phyloP scores from a whole-genome alignment of 768 basidiomycete species.

The Termitomyces sp. region DNA sequence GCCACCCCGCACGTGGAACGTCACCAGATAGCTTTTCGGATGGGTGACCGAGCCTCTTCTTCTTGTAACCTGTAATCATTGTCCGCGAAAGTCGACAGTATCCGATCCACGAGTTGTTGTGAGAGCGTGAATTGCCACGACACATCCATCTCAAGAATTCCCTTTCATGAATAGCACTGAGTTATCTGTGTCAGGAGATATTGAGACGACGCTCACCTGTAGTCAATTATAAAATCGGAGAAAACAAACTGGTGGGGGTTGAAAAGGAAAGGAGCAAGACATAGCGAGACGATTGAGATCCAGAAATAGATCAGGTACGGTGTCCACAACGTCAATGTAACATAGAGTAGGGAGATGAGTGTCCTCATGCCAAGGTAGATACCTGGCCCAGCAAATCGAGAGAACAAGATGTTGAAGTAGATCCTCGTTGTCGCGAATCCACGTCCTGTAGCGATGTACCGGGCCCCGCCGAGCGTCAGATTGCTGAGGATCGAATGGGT shows the following conservation, averaged over 20 bases:
- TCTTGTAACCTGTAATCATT: constrained; percentile 99
- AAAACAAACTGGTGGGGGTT: constrained; percentile 99
- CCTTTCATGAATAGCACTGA: constrained; percentile 35
- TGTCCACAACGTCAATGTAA: constrained; percentile 89
- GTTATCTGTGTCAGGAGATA: constrained; percentile 1
- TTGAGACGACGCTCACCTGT: constrained; percentile 46
- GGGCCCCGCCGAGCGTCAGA: constrained; percentile 94
- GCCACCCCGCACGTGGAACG: constrained; percentile 91
- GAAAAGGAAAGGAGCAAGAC: constrained; percentile 96
- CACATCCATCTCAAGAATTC: constrained; percentile 99
- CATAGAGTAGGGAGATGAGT: constrained; percentile 87
- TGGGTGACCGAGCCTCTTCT: constrained; percentile 93
- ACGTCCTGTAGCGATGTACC: constrained; percentile 98
- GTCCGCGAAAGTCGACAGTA: constrained; percentile 98
- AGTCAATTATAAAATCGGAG: constrained; percentile 96
- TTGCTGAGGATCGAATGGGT: constrained; percentile 97
- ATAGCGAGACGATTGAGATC: constrained; percentile 89
- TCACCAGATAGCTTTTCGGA: constrained; percentile 97
- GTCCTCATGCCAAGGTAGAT: constrained; percentile 98
- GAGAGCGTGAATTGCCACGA: constrained; percentile 94
- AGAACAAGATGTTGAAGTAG: constrained; percentile 92
- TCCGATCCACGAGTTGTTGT: constrained; percentile 98
- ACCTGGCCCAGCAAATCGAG: constrained; percentile 96
- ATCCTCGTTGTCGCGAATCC: constrained; percentile 97
- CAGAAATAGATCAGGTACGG: constrained; percentile 97